Conservation (phyloP, 192 early-diverging fungal species). For the Obelidium mucronatum region DNA sequence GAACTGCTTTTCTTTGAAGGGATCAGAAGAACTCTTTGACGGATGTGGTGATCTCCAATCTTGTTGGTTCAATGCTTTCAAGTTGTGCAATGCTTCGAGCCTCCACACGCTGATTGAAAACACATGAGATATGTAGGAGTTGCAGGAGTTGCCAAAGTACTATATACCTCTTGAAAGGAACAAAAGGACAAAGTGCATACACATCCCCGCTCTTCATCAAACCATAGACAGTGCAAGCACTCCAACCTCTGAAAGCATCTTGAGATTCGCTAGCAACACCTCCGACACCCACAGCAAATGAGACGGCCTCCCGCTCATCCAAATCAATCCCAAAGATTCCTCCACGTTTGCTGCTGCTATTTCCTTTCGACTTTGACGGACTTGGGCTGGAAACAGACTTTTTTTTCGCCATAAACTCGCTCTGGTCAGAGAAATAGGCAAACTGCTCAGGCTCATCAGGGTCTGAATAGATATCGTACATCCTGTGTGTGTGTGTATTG, state of each 20-base stretch:
- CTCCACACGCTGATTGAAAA: conserved; percentile 20
- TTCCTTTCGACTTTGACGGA: not conserved
- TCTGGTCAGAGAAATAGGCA: conserved; percentile 31
- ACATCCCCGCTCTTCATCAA: conserved; percentile 30
- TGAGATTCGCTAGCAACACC: not conserved
- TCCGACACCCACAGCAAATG: conserved; percentile 5
- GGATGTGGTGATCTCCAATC: conserved; percentile 11
- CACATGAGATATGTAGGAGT: not conserved
- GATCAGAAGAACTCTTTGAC: not conserved
- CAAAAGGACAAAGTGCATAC: conserved; percentile 32
- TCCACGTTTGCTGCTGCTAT: not conserved
- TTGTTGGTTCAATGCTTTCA: not conserved
- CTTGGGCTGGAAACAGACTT: not conserved
- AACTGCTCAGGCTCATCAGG: conserved; percentile 32
- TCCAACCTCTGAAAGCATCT: conserved; percentile 11
- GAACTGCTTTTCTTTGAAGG: conserved; percentile 14
- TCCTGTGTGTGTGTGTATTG: conserved; percentile 18
- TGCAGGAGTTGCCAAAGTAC: not conserved
- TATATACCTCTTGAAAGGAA: conserved; percentile 26
- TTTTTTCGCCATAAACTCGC: not conserved
- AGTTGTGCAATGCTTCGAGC: not conserved
- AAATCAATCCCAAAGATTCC: conserved; percentile 24
- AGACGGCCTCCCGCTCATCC: conserved; percentile 35
- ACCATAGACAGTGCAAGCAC: conserved; percentile 31
- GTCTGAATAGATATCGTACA: conserved; percentile 33